These are phyloP conservation scores for Lactuca saligna DNA, from an alignment of 129 eudicot genomes.

Conservation along the genomic window DNA sequence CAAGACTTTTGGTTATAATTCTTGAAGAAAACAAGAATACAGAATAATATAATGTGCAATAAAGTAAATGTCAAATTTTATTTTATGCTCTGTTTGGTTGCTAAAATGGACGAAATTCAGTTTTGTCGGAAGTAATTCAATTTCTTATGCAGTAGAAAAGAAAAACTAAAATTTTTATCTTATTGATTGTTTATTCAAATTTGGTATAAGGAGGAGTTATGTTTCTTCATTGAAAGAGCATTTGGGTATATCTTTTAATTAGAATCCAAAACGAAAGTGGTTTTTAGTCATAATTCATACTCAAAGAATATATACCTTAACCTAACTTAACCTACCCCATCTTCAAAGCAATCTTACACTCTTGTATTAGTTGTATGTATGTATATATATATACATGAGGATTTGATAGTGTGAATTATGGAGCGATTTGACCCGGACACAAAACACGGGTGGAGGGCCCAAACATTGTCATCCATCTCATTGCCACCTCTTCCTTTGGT, in stretches of 20 bases:
- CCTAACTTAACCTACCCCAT: conserved; percentile 28
- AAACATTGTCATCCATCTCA: conserved; percentile 41
- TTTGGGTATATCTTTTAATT: conserved; percentile 11
- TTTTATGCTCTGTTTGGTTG: neutral
- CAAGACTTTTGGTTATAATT: conserved; percentile 21
- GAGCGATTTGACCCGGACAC: conserved; percentile 45
- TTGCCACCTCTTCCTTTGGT: conserved; percentile 63
- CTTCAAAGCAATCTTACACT: conserved; percentile 30
- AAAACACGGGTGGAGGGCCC: conserved; percentile 53
- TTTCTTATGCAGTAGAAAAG: too few species aligned
- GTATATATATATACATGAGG: neutral
- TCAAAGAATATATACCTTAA: conserved; percentile 59
- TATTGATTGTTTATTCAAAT: neutral
- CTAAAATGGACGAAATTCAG: conserved; percentile 1
- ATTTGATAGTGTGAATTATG: conserved; percentile 28
- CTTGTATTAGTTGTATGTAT: neutral
- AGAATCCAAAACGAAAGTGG: conserved; percentile 35
- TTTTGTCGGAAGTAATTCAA: neutral
- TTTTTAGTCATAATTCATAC: conserved; percentile 45
- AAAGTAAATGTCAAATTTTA: conserved; percentile 19
- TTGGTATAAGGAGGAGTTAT: too few species aligned
- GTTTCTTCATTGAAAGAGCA: too few species aligned
- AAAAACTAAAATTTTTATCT: too few species aligned
- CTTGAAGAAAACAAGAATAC: conserved; percentile 12
- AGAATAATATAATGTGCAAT: conserved; percentile 18